phyloP scores from a whole-genome alignment of 495 filamentous ascomycete genomes.

The Neurospora pannonica region DNA sequence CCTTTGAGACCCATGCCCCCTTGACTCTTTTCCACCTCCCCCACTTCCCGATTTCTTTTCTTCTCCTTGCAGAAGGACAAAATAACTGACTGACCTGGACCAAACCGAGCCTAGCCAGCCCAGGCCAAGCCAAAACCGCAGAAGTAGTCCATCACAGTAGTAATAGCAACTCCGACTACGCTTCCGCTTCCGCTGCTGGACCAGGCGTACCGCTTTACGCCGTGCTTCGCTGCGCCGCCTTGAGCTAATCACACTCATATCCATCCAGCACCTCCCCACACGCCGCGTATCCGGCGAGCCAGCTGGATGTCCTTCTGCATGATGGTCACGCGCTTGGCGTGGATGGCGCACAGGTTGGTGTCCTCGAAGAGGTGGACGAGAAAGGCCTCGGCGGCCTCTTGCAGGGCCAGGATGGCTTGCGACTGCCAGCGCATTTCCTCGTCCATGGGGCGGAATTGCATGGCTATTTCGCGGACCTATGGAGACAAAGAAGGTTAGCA shows the following conservation, averaged over 20 bases:
- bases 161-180: neutral
- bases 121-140: neutral
- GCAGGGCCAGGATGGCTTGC: constrained; percentile 78
- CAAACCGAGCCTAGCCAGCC: neutral
- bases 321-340: constrained; percentile 92
- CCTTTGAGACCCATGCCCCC: neutral
- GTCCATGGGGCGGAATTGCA: constrained; percentile 39
- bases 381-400: constrained; percentile 89
- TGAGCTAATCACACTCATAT: constrained; percentile 4
- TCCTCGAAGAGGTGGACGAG: constrained; percentile 93
- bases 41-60: neutral
- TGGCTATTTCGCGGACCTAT: constrained; percentile 76
- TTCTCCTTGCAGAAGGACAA: neutral
- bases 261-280: constrained; percentile 42
- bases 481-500: neutral
- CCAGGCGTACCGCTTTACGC: neutral
- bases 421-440: constrained; percentile 80
- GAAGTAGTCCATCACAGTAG: neutral
- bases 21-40: neutral
- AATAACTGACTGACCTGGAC: neutral
- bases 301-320: constrained; percentile 97
- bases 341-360: constrained; percentile 88
- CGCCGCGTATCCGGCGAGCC: constrained; percentile 67
- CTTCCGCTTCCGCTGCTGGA: neutral
- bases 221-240: neutral